These are phyloP conservation scores for Claviceps quebecensis DNA, from an alignment of 2,329 filamentous ascomycete genomes.

Conservation along the genomic window DNA sequence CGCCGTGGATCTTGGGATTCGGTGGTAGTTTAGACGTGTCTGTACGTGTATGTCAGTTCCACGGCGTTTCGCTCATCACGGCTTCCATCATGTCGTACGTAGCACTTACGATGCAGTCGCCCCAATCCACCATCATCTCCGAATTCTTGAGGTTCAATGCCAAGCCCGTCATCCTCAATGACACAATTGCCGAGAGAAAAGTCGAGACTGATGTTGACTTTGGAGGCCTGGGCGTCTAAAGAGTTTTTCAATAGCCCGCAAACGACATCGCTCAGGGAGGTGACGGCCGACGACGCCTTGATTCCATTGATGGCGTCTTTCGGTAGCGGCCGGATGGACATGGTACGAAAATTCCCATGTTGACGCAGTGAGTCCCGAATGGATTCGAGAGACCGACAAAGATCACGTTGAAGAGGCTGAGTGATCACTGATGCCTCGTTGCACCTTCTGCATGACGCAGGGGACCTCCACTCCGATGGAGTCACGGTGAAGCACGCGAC, in stretches of 20 bases:
- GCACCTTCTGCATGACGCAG: background rate
- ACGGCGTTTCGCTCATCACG: background rate
- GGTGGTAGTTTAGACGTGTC: slow-evolving; percentile 63
- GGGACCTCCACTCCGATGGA: background rate
- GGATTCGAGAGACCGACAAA: background rate
- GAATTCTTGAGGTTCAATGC: slow-evolving; percentile 66
- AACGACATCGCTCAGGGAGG: slow-evolving; percentile 56
- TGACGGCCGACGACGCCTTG: slow-evolving; percentile 71
- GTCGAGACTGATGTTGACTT: slow-evolving; percentile 58
- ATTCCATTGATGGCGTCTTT: slow-evolving; percentile 61
- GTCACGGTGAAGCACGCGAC: background rate
- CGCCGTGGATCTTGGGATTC: slow-evolving; percentile 42
- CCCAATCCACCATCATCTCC: slow-evolving; percentile 53
- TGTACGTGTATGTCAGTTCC: slow-evolving; percentile 19
- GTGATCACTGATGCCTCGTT: background rate
- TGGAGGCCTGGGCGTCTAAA: slow-evolving; percentile 62
- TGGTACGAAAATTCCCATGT: slow-evolving; percentile 17
- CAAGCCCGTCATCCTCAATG: slow-evolving; percentile 72
- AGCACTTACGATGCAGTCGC: slow-evolving; percentile 52
- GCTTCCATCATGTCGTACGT: background rate
- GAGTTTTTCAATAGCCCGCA: slow-evolving; percentile 68
- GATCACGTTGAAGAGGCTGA: background rate
- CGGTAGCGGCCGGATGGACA: slow-evolving; percentile 58
- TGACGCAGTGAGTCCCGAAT: background rate
- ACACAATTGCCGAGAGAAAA: slow-evolving; percentile 61